Evolutionary conservation across 2,329 filamentous ascomycete genomes (phyloP).

Genomic region (Intubia oerlemansii): DNA sequence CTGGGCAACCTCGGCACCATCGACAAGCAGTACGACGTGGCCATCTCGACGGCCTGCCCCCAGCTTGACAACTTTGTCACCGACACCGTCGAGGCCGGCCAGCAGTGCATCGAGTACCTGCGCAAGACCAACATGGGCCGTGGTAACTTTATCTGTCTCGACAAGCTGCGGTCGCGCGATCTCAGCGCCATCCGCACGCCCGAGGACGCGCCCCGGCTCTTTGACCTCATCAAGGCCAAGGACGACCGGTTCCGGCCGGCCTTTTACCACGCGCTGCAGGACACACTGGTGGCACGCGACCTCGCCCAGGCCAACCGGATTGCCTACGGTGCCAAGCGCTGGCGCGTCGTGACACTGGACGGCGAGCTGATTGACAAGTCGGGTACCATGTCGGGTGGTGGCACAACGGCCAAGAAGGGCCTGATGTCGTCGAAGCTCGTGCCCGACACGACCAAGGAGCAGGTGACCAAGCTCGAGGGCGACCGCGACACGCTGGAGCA

Average conservation of each 20-base stretch:
- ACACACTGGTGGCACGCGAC: constrained; percentile 83
- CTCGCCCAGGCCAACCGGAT: constrained; percentile 94
- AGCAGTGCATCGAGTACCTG: constrained; percentile 94
- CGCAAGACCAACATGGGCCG: constrained; percentile 93
- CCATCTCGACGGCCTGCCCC: constrained; percentile 92
- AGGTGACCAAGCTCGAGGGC: constrained; percentile 67
- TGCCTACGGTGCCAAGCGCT: constrained; percentile 79
- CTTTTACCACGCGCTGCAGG: constrained; percentile 88
- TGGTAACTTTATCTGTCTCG: constrained; percentile 90
- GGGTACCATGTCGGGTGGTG: constrained; percentile 96
- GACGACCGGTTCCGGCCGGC: constrained; percentile 71
- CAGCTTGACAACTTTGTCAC: constrained; percentile 91
- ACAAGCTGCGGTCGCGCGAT: constrained; percentile 63
- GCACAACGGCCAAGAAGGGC: constrained; percentile 71
- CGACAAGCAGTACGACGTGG: constrained; percentile 83
- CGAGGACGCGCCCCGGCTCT: constrained; percentile 77
- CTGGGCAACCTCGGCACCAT: constrained; percentile 89
- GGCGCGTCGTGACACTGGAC: constrained; percentile 89
- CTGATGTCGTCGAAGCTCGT: constrained; percentile 93
- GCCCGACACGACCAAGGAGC: constrained; percentile 70
- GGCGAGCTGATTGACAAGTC: constrained; percentile 95
- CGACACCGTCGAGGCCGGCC: constrained; percentile 84
- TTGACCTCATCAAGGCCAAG: constrained; percentile 80
- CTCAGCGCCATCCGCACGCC: constrained; percentile 68
- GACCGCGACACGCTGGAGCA: constrained; percentile 73